phyloP scores from a whole-genome alignment of 352 stramenopile species.

The Blastocystis sp. region DNA sequence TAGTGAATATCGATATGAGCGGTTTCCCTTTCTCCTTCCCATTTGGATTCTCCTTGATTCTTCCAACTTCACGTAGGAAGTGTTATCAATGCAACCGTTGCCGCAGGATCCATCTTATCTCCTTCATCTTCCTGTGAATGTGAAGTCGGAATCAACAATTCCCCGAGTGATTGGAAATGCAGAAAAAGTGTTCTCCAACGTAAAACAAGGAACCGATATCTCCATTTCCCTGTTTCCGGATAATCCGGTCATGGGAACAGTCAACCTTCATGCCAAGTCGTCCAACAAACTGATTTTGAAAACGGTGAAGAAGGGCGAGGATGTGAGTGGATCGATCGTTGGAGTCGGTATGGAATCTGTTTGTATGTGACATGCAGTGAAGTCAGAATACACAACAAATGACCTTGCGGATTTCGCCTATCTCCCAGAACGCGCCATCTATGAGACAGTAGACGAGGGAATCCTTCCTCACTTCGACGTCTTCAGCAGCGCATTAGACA shows the following conservation, averaged over 20 bases:
- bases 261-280: not conserved
- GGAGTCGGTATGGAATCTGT: not conserved
- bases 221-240: not conserved
- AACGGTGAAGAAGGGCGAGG: not conserved
- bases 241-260: not conserved
- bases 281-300: conserved; percentile 15
- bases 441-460: not conserved
- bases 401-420: not conserved
- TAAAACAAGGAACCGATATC: not conserved
- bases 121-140: not conserved
- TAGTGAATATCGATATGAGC: too few species aligned
- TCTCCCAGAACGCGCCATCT: not conserved
- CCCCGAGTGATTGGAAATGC: not conserved
- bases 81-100: not conserved
- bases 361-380: not conserved
- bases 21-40: too few species aligned
- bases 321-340: not conserved
- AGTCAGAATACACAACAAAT: not conserved
- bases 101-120: not conserved
- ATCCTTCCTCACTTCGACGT: not conserved
- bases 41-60: too few species aligned
- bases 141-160: not conserved
- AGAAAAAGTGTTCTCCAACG: not conserved
- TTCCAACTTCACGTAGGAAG: too few species aligned
- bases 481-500: not conserved